Evolutionary conservation across 192 early-diverging fungal genomes (phyloP).

Genomic region (Coemansia sp.): DNA sequence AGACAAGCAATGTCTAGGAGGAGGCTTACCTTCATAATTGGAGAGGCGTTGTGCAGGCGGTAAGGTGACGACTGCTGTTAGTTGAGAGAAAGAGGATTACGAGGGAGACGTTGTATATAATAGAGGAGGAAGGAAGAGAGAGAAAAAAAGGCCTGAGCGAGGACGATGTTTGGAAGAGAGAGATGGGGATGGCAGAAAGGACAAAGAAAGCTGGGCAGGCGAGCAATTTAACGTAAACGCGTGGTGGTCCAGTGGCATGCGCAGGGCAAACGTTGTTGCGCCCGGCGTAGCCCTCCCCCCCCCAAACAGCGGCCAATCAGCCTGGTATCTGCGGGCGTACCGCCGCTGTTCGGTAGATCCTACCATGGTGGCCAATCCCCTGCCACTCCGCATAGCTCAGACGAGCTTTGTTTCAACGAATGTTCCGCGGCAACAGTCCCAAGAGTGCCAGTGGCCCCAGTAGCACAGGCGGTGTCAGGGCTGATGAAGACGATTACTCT

Average conservation of each 20-base stretch:
- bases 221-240: conserved; percentile 2
- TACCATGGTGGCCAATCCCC: not conserved
- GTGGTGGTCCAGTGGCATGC: not conserved
- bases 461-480: not conserved
- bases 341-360: not conserved
- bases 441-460: not conserved
- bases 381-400: not conserved
- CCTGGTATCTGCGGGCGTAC: not conserved
- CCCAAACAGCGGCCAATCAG: conserved; percentile 8
- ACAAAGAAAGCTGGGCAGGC: conserved; percentile 5
- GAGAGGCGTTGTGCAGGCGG: conserved; percentile 1
- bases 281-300: conserved; percentile 3
- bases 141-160: conserved; percentile 3
- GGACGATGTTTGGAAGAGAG: conserved; percentile 1
- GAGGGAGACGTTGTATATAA: not conserved
- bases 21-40: conserved; percentile 30
- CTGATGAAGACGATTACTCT: no score
- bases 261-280: conserved; percentile 4
- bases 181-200: not conserved
- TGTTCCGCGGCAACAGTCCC: not conserved
- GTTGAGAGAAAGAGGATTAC: not conserved
- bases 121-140: not conserved
- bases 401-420: not conserved
- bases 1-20: not conserved
- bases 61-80: not conserved